Percentiles rank a stretch among this genome's conserved stretches.
Evolutionary conservation across 768 basidiomycete genomes (phyloP).

Genomic region (Boletus rubroflammeus): DNA sequence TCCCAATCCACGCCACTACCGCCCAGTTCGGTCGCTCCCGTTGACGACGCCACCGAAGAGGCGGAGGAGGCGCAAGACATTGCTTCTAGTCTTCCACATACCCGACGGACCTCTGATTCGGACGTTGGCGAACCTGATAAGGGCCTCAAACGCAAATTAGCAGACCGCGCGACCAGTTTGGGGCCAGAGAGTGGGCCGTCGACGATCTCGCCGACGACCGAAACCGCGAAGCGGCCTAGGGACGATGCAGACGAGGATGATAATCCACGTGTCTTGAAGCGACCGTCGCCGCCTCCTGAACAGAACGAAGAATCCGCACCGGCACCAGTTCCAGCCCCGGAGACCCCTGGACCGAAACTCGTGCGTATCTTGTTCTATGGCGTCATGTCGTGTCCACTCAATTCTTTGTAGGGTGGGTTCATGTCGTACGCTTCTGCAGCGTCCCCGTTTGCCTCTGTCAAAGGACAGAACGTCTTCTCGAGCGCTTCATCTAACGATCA

Average conservation of each 20-base stretch:
- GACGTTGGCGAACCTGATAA: slow-evolving; percentile 53
- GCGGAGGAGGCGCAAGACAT: slow-evolving; percentile 31
- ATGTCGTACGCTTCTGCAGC: slow-evolving; percentile 73
- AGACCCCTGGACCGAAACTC: slow-evolving; percentile 40
- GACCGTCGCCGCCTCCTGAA: slow-evolving; percentile 70
- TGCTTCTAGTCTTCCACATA: slow-evolving; percentile 21
- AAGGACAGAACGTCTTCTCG: slow-evolving; percentile 56
- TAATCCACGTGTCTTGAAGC: slow-evolving; percentile 57
- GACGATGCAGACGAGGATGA: slow-evolving; percentile 62
- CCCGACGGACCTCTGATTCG: slow-evolving; percentile 38
- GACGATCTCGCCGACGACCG: slow-evolving; percentile 21
- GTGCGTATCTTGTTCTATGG: slow-evolving; percentile 35
- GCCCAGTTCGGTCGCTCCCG: slow-evolving; percentile 16
- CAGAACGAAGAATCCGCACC: slow-evolving; percentile 25
- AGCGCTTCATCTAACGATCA: slow-evolving; percentile 21
- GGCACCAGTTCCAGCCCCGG: slow-evolving; percentile 1
- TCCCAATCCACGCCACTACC: slow-evolving; percentile 12
- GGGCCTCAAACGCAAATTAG: slow-evolving; percentile 65
- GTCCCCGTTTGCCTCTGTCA: slow-evolving; percentile 73
- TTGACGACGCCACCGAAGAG: slow-evolving; percentile 25
- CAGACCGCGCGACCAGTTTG: slow-evolving; percentile 64
- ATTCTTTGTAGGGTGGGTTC: slow-evolving; percentile 55
- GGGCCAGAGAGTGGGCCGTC: slow-evolving; percentile 39
- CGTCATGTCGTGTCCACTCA: slow-evolving; percentile 11
- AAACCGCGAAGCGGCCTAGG: slow-evolving; percentile 54